Evolutionary conservation across 495 filamentous ascomycete genomes (phyloP).

Genomic region (Podospora bellae-mahoneyi): DNA sequence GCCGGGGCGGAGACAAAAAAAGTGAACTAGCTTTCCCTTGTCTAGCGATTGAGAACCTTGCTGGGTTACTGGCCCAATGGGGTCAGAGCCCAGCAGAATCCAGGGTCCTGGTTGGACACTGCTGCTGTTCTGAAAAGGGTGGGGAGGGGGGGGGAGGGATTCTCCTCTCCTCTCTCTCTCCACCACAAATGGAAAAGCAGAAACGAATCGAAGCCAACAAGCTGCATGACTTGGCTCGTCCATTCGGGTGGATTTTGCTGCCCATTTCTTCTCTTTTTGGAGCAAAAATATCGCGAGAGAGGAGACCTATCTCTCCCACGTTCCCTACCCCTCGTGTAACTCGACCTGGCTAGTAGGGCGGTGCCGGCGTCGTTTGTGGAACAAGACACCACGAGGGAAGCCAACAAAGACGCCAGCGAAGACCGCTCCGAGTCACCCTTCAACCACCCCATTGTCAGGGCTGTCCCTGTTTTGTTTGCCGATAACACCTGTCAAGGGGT

Average conservation of each 20-base stretch:
- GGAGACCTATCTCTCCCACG: no score
- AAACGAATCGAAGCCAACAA: slow-evolving; percentile 5
- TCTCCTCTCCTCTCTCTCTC: background rate
- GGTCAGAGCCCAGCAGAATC: background rate
- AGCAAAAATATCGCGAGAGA: background rate
- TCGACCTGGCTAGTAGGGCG: background rate
- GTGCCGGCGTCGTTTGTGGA: background rate
- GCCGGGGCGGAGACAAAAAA: no score
- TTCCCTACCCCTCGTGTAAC: background rate
- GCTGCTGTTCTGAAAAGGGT: background rate
- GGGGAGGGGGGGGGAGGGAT: background rate
- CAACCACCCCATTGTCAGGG: background rate
- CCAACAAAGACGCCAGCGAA: background rate
- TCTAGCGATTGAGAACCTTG: background rate
- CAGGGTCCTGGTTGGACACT: background rate
- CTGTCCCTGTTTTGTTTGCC: slow-evolving; percentile 2
- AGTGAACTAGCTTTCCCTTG: background rate
- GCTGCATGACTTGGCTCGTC: background rate
- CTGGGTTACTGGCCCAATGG: background rate
- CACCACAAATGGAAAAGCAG: background rate
- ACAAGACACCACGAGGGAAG: background rate
- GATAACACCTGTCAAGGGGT: background rate
- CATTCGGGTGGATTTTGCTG: background rate
- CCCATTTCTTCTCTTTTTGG: background rate
- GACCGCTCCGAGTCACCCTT: background rate